These are phyloP conservation scores for Fraxinus nigra DNA, from an alignment of 305 asterid genomes.

Conservation along the genomic window DNA sequence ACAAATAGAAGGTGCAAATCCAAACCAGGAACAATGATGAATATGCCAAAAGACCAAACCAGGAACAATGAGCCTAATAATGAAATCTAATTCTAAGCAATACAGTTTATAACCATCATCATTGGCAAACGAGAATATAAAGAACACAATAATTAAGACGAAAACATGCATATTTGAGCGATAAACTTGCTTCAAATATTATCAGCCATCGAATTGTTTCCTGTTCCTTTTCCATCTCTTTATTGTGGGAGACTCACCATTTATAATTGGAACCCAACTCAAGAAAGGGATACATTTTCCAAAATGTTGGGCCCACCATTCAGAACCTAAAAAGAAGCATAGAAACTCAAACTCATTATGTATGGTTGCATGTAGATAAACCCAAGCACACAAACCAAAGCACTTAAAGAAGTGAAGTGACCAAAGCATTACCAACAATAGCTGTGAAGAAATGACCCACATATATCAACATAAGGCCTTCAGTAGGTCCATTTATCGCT, in stretches of 20 bases:
- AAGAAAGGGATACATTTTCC: constrained; percentile 69
- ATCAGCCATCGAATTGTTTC: background rate
- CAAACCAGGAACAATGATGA: background rate
- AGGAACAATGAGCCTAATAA: background rate
- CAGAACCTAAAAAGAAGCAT: constrained; percentile 63
- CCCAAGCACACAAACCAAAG: background rate
- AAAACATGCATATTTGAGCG: background rate
- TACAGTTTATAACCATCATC: background rate
- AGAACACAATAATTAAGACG: background rate
- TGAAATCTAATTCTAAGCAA: background rate
- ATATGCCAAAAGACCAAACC: background rate
- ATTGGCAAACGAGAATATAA: background rate
- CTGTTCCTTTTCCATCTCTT: background rate
- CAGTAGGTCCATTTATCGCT: constrained; percentile 87
- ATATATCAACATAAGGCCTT: constrained; percentile 92
- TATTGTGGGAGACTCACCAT: constrained; percentile 47
- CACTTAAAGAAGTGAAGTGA: constrained; percentile 17
- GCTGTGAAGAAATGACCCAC: constrained; percentile 75
- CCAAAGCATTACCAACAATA: constrained; percentile 64
- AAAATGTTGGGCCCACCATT: constrained; percentile 84
- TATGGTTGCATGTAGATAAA: constrained; percentile 10
- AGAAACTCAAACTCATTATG: constrained; percentile 11
- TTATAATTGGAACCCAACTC: constrained; percentile 72
- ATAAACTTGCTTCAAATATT: background rate
- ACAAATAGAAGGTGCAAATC: background rate